These are phyloP conservation scores for Kernera saxatilis DNA, from an alignment of 345 rosid genomes.

Conservation along the genomic window DNA sequence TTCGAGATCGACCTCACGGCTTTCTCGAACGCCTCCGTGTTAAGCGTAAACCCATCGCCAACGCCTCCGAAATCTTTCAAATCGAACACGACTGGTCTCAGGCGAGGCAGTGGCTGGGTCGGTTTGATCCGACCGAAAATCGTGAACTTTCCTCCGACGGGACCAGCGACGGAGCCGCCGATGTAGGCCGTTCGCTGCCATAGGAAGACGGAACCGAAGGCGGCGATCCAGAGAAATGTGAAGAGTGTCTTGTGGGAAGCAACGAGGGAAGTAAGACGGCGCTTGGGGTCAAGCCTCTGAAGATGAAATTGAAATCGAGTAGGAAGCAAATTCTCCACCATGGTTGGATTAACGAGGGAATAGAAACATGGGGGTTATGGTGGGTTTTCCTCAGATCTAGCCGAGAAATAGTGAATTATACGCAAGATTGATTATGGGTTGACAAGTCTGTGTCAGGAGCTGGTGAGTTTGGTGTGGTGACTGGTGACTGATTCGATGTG, in stretches of 20 bases:
- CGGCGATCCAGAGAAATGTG: constrained; percentile 73
- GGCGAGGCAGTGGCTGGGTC: constrained; percentile 40
- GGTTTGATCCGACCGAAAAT: constrained; percentile 37
- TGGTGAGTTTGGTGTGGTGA: constrained; percentile 21
- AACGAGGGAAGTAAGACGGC: constrained; percentile 48
- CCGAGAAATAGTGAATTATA: not conserved
- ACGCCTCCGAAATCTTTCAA: constrained; percentile 90
- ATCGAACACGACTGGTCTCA: constrained; percentile 63
- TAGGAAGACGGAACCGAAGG: constrained; percentile 62
- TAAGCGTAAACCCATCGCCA: constrained; percentile 74
- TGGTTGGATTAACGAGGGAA: constrained; percentile 9
- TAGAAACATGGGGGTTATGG: not conserved
- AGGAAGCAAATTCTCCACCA: constrained; percentile 51
- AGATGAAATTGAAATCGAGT: constrained; percentile 48
- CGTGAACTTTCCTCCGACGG: constrained; percentile 36
- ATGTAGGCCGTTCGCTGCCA: constrained; percentile 59
- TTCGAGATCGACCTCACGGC: constrained; percentile 74
- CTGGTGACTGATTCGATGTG: not conserved
- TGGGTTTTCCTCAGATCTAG: not conserved
- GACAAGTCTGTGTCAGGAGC: constrained; percentile 23
- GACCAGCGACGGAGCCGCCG: constrained; percentile 1
- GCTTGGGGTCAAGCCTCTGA: constrained; percentile 49
- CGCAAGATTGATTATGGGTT: constrained; percentile 18
- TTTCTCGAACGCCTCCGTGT: constrained; percentile 87
- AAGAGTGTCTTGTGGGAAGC: constrained; percentile 76